These are phyloP conservation scores for Aspergillus leporis DNA, from an alignment of 495 filamentous ascomycete species.

Conservation along the genomic window DNA sequence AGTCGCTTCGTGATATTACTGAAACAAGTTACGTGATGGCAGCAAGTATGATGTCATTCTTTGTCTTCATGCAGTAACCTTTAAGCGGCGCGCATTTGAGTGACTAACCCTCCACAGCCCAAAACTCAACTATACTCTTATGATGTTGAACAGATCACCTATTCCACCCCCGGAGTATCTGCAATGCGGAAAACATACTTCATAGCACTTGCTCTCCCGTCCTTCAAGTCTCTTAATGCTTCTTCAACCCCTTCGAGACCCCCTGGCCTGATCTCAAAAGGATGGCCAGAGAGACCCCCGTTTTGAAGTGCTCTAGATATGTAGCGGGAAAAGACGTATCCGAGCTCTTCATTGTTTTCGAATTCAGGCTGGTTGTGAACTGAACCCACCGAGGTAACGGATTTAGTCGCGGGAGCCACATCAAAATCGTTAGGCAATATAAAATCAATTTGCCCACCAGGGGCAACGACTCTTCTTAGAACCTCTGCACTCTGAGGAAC, in stretches of 20 bases:
- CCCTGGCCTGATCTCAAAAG: conserved; percentile 56
- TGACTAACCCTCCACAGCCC: too few relatives aligned
- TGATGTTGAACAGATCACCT: too few relatives aligned
- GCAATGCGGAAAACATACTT: conserved; percentile 71
- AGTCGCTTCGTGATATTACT: too few relatives aligned
- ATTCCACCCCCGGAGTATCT: conserved; percentile 52
- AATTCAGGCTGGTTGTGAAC: conserved; percentile 23
- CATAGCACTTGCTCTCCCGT: conserved; percentile 62
- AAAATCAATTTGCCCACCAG: conserved; percentile 50
- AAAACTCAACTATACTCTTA: too few relatives aligned
- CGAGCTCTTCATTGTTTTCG: conserved; percentile 50
- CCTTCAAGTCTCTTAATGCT: conserved; percentile 57
- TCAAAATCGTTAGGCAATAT: conserved; percentile 50
- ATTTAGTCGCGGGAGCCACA: conserved; percentile 11
- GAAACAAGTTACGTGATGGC: too few relatives aligned
- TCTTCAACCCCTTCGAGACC: conserved; percentile 60
- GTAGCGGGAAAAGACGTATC: conserved; percentile 59
- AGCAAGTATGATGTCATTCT: too few relatives aligned
- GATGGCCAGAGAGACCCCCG: conserved; percentile 64
- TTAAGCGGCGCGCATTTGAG: too few relatives aligned
- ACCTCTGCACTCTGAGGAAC: conserved; percentile 49
- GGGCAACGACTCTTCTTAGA: conserved; percentile 21
- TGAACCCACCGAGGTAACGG: conserved; percentile 24
- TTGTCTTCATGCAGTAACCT: too few relatives aligned
- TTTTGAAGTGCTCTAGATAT: conserved; percentile 53